Percentiles rank a stretch among this genome's conserved stretches.
These are phyloP conservation scores for Dacryopinax spathularia DNA, from an alignment of 768 basidiomycete genomes.

Conservation along the genomic window DNA sequence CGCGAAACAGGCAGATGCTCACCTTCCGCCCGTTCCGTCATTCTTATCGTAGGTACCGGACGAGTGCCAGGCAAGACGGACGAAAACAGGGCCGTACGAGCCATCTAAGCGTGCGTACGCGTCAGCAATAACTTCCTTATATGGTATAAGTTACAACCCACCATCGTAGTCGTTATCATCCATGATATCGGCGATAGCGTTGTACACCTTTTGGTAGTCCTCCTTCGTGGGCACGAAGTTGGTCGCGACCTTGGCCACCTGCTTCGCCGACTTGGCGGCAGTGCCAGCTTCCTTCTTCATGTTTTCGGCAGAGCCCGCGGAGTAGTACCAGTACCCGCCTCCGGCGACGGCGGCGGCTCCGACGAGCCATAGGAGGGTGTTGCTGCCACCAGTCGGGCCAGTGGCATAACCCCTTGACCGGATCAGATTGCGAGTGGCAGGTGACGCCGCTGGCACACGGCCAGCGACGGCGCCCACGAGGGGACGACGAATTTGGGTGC, in stretches of 20 bases:
- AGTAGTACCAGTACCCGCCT: slow-evolving; percentile 52
- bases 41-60: slow-evolving; percentile 85
- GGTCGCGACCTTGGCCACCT: slow-evolving; percentile 46
- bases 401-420: neutral
- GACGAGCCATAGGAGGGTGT: slow-evolving; percentile 43
- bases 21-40: slow-evolving; percentile 67
- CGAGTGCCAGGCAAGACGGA: slow-evolving; percentile 90
- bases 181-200: slow-evolving; percentile 61
- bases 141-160: slow-evolving; percentile 22
- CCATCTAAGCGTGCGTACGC: slow-evolving; percentile 41
- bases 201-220: slow-evolving; percentile 95
- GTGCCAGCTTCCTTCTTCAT: slow-evolving; percentile 38
- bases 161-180: slow-evolving; percentile 79
- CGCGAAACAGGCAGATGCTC: slow-evolving; percentile 8
- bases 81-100: slow-evolving; percentile 71
- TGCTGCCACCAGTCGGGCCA: slow-evolving; percentile 15
- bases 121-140: slow-evolving; percentile 7
- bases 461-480: slow-evolving; percentile 4
- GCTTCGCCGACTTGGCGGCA: slow-evolving; percentile 45
- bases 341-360: slow-evolving; percentile 45
- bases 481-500: neutral
- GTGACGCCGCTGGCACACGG: neutral
- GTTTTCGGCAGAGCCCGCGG: slow-evolving; percentile 35
- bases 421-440: neutral
- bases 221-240: slow-evolving; percentile 64